These are phyloP conservation scores for Solanum rostratum DNA, from an alignment of 257 asterid species.

Conservation along the genomic window DNA sequence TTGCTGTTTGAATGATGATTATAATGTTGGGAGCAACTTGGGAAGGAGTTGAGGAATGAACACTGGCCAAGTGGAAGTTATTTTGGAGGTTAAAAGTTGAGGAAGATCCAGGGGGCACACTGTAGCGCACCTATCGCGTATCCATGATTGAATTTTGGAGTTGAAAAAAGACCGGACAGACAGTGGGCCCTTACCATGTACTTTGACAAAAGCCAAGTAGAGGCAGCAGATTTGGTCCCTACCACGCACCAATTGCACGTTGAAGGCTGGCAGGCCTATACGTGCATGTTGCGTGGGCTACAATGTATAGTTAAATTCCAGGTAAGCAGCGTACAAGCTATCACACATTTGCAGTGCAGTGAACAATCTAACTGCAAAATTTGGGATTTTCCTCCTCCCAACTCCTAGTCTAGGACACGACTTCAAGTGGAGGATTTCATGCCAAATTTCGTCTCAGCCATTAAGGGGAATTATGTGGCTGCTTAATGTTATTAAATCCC, in stretches of 20 bases:
- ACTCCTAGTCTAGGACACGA: not conserved
- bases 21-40: not conserved
- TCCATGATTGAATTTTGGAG: not conserved
- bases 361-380: not conserved
- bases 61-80: not conserved
- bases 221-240: not conserved
- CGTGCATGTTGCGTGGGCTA: not conserved
- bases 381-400: not conserved
- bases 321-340: not conserved
- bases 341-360: not conserved
- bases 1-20: not conserved
- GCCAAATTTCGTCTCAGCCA: not conserved
- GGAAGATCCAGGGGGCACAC: not conserved
- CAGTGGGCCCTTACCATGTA: not conserved
- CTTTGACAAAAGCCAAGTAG: not conserved
- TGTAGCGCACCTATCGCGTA: not conserved
- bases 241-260: not conserved
- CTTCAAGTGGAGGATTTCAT: not conserved
- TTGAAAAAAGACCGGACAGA: not conserved
- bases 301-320: not conserved
- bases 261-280: not conserved
- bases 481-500: not conserved
- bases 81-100: not conserved
- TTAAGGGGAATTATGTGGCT: not conserved
- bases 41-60: not conserved